Evolutionary conservation across 2,329 filamentous ascomycete species (phyloP).

Genomic region (Ophiostoma novo-ulmi): DNA sequence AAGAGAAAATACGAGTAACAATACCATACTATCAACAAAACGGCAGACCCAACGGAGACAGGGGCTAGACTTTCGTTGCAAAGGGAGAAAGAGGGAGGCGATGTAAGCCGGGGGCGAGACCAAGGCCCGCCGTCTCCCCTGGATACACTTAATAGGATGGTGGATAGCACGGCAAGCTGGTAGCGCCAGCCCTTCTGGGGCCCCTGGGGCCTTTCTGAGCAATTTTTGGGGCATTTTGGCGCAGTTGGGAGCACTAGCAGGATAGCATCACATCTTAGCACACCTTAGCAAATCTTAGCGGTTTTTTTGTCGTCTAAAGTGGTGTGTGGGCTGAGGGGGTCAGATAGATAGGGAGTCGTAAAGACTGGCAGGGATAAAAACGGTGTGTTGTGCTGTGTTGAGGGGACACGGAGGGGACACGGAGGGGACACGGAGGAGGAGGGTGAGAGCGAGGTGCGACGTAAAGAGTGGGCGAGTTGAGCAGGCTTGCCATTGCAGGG

Average conservation of each 20-base stretch:
- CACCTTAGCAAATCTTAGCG: conserved; percentile 6
- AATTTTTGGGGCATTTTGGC: conserved; percentile 3
- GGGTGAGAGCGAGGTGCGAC: not conserved
- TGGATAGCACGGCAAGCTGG: conserved; percentile 11
- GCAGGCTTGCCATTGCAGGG: not conserved
- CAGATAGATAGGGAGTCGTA: not conserved
- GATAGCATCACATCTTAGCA: not conserved
- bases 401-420: not conserved
- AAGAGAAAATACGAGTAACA: not conserved
- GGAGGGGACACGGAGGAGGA: not conserved
- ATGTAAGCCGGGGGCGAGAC: not conserved
- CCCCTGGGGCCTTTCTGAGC: not conserved
- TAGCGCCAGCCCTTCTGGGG: not conserved
- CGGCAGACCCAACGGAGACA: not conserved
- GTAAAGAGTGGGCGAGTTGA: not conserved
- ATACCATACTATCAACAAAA: not conserved
- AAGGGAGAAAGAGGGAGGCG: not conserved
- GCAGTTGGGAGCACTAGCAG: not conserved
- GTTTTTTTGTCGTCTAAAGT: conserved; percentile 4
- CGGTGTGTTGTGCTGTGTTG: not conserved
- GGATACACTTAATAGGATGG: conserved; percentile 7
- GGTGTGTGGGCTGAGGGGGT: conserved; percentile 10
- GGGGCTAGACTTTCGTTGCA: not conserved
- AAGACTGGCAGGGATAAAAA: conserved; percentile 7
- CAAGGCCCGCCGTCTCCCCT: conserved; percentile 6